These are phyloP conservation scores for Cryptococcus sp. DNA, from an alignment of 1,284 basidiomycete genomes.

Conservation along the genomic window DNA sequence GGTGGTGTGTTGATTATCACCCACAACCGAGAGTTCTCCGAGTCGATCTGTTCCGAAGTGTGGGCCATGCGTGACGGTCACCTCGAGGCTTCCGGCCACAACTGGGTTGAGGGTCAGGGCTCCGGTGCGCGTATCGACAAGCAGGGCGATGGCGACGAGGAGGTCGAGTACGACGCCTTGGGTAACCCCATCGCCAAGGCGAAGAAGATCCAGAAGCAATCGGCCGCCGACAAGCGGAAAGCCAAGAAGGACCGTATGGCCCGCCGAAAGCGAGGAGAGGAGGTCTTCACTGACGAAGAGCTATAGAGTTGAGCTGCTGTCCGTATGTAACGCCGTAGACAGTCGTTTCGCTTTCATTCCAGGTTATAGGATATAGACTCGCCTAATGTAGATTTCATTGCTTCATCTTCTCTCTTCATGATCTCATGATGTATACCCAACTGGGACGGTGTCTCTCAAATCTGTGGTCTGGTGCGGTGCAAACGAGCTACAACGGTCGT, in stretches of 20 bases:
- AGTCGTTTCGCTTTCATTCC: background rate
- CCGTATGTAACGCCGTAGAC: background rate
- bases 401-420: slow-evolving; percentile 1
- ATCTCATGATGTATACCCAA: slow-evolving; percentile 2
- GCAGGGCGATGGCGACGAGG: slow-evolving; percentile 82
- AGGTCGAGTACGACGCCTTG: slow-evolving; percentile 88
- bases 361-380: too few species aligned
- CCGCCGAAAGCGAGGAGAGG: slow-evolving; percentile 60
- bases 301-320: slow-evolving; percentile 21
- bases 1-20: slow-evolving; percentile 97
- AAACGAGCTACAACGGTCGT: too few species aligned
- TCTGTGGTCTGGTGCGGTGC: background rate
- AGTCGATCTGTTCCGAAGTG: slow-evolving; percentile 78
- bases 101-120: slow-evolving; percentile 98
- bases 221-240: slow-evolving; percentile 78
- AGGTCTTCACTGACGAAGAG: slow-evolving; percentile 54
- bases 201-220: slow-evolving; percentile 80
- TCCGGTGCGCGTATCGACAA: slow-evolving; percentile 86
- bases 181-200: slow-evolving; percentile 88
- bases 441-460: background rate
- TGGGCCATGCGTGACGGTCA: slow-evolving; percentile 94
- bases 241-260: slow-evolving; percentile 94
- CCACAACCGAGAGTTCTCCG: slow-evolving; percentile 97
- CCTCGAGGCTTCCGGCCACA: slow-evolving; percentile 93
- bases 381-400: background rate